Evolutionary conservation across 2,329 filamentous ascomycete species (phyloP), one percentile per base, ranked within the genome.

Genomic region (Calonectria crousiana): DNA sequence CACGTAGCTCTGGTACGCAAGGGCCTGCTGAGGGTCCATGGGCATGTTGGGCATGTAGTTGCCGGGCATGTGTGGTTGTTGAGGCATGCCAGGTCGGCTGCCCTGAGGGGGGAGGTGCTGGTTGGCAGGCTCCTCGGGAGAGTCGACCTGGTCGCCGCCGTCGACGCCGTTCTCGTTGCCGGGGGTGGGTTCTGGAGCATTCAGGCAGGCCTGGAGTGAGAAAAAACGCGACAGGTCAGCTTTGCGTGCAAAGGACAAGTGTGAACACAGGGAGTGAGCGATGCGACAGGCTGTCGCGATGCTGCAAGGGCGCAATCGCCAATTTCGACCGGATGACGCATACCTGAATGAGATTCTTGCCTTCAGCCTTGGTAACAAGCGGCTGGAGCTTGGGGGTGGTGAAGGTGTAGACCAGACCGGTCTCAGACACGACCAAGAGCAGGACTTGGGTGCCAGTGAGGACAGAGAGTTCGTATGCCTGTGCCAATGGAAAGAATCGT

Each of bases 311-410:
- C 23, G 41, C 47, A 62, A 36, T 51, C 41, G n/a, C 56, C 30
- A 6, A n/a, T 38, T 49, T 49, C 14, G 38, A 34, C 44, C 30
- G 23, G 80, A 84, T 67, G 47, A 71, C 62, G 56, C 92, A 78
- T 91, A 98, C 97, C 93, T 99, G 97, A 80, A 99, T 98, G 78
- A 99, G 89, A 85, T 99, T 99, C 92, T 99, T 99, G 88, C 97
- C 97, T 87, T 98, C 97, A 23, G 97, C 94, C 89, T 98, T 98
- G 77, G 97, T 99, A 80, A 98, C 97, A 69, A 99, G 92, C 76
- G 97, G 97, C 88, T 98, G 97, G 71, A 99, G 92, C 89, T 99
- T 99, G 26, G 97, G 97, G 20, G 97, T 99, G 58, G 96, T 98
- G 86, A 98, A 98, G 74, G 96, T 98, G 87, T 98, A 98, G 82